Evolutionary conservation across 2,329 filamentous ascomycete genomes (phyloP).

Genomic region (Blumeria hordei): DNA sequence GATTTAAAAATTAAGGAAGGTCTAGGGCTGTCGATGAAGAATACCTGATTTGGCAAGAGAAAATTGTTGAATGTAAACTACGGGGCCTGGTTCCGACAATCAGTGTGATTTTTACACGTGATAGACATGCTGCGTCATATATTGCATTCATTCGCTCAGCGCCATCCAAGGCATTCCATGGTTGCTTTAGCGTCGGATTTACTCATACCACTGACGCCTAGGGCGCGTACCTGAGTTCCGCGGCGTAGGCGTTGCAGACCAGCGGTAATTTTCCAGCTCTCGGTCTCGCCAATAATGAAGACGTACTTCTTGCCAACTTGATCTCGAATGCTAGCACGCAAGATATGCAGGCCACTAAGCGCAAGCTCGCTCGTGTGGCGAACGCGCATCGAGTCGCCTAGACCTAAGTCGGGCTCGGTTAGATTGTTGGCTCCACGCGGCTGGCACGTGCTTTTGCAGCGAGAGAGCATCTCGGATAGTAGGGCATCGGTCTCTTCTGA

Average conservation of each 20-base stretch:
- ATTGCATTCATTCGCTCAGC: not conserved
- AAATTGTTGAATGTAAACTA: too few species aligned
- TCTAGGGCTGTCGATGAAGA: too few species aligned
- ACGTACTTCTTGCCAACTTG: slow-evolving; percentile 41
- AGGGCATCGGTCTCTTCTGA: slow-evolving; percentile 44
- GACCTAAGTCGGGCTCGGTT: not conserved
- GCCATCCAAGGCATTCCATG: slow-evolving; percentile 32
- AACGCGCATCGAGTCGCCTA: slow-evolving; percentile 9
- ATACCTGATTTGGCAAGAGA: too few species aligned
- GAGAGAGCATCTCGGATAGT: slow-evolving; percentile 33
- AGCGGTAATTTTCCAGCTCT: slow-evolving; percentile 42
- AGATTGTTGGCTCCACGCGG: slow-evolving; percentile 17
- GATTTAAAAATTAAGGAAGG: slow-evolving; percentile 5
- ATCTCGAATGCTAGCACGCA: slow-evolving; percentile 39
- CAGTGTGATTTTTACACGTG: too few species aligned
- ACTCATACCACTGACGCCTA: slow-evolving; percentile 33
- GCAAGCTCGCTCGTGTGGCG: slow-evolving; percentile 28
- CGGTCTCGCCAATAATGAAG: slow-evolving; percentile 38
- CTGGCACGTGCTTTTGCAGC: slow-evolving; percentile 40
- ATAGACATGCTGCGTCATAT: too few species aligned
- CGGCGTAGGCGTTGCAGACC: slow-evolving; percentile 35
- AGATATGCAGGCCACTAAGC: slow-evolving; percentile 31
- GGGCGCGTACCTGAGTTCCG: slow-evolving; percentile 32
- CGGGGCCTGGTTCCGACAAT: too few species aligned
- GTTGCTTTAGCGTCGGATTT: slow-evolving; percentile 27